Percentiles rank a stretch among this genome's conserved stretches.
phyloP scores from a whole-genome alignment of 2,329 filamentous ascomycete species.

The Arthrobotrys musiformis region DNA sequence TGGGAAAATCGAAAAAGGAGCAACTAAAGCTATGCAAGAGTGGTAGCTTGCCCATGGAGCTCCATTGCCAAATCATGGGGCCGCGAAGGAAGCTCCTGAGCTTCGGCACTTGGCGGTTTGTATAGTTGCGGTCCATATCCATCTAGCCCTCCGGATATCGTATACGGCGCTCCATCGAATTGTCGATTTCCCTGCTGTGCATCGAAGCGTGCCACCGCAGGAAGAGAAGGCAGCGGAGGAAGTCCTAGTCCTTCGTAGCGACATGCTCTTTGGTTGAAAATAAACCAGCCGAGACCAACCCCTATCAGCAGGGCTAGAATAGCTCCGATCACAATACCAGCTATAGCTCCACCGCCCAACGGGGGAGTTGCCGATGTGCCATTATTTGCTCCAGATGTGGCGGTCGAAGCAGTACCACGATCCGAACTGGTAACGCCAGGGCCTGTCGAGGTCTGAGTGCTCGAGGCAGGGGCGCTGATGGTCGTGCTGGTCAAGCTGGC shows the following conservation, averaged over 20 bases:
- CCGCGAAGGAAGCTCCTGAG: slow-evolving; percentile 19
- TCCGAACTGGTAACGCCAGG: background rate
- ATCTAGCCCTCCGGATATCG: background rate
- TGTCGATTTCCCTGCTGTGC: background rate
- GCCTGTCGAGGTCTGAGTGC: background rate
- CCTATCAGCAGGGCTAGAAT: slow-evolving; percentile 16
- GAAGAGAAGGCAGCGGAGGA: slow-evolving; percentile 2
- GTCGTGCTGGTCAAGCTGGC: slow-evolving; percentile 1
- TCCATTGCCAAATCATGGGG: background rate
- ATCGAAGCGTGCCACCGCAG: background rate
- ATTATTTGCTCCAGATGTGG: background rate
- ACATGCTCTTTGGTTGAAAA: slow-evolving; percentile 1
- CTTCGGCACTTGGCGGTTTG: background rate
- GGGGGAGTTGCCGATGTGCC: slow-evolving; percentile 1
- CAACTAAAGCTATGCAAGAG: background rate
- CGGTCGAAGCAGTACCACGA: background rate
- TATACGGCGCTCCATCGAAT: background rate
- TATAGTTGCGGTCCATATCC: background rate
- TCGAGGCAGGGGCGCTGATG: background rate
- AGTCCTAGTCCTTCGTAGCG: background rate
- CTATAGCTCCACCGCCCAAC: slow-evolving; percentile 20
- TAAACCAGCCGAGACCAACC: slow-evolving; percentile 1
- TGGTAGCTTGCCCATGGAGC: background rate
- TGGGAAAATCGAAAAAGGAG: background rate
- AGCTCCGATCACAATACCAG: slow-evolving; percentile 7